Base-by-base conservation (phyloP, 257 asterid species). In the Jacaranda copaia region DNA sequence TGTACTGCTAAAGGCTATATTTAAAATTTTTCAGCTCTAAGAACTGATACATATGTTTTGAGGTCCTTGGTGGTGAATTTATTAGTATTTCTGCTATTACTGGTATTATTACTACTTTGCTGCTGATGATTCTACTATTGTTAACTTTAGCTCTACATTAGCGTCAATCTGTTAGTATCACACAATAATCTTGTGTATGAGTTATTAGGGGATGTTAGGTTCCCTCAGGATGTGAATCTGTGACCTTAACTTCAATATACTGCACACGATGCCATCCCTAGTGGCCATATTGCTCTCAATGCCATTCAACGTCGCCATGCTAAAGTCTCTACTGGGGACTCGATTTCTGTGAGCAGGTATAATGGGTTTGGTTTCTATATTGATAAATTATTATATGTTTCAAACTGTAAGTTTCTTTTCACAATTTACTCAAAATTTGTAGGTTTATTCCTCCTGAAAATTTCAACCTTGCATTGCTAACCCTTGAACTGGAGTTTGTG, bases 401-500 rank as follows among this genome's bases (percentile, higher is more conserved):
- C 58, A 51, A 45, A 68, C 58, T 58, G 14, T 76, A 32, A 18
- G 15, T 49, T 18, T 51, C 49, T 66, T 53, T 63, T 78, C 76
- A 81, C 62, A n/a, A 53, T 68, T 45, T 65, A 38, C 51, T 79
- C 64, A 48, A 2, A 63, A 46, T 13, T 43, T 81, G 61, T 83
- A 96, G 99, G 77, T 96, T 90, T 70, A 61, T 77, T 68, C 99
- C 96, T 61, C 98, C 99, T 16, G 99, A 96, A 70, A 64, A 85
- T 83, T 93, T 89, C 84, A 88, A 88, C 80, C 89, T 91, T 51
- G 93, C 98, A 25, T 74, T 96, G 89, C 89, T 96, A 55, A 89
- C 92, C 35, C 87, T 96, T n/a, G 99, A 96, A 77, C 87, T 96
- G 91, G 99, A 96, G 91, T 96, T 93, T 83, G 92, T 96, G 74